These are phyloP conservation scores for Cladorrhinum sp. DNA, from an alignment of 2,329 filamentous ascomycete species.

Conservation along the genomic window DNA sequence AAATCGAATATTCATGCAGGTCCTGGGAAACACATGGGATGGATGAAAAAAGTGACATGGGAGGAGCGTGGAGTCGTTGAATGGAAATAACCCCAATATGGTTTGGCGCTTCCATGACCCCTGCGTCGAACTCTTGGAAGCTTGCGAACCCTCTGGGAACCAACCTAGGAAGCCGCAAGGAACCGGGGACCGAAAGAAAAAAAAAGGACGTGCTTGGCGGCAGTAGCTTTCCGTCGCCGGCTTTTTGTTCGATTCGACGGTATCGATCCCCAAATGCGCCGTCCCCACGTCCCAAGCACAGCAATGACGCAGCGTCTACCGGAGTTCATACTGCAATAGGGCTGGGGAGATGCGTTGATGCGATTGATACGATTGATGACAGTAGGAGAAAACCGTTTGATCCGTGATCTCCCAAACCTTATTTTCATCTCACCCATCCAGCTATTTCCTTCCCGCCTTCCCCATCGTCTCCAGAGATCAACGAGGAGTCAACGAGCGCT, in stretches of 20 bases:
- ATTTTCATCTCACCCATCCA: constrained; percentile 19
- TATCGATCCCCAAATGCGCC: neutral
- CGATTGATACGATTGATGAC: neutral
- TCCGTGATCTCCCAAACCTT: constrained; percentile 26
- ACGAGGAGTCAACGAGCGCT: neutral
- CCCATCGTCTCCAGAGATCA: too few species aligned
- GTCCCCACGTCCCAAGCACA: constrained; percentile 21
- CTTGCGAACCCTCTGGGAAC: neutral
- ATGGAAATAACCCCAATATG: constrained; percentile 10
- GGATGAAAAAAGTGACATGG: neutral
- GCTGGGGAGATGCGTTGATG: constrained; percentile 18
- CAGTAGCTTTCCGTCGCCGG: constrained; percentile 11
- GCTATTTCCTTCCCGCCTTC: too few species aligned
- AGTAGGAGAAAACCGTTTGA: constrained; percentile 16
- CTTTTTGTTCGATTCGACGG: neutral
- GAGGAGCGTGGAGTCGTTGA: neutral
- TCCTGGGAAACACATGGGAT: constrained; percentile 11
- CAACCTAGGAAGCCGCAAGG: constrained; percentile 20
- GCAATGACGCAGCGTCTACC: constrained; percentile 23
- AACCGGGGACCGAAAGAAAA: constrained; percentile 4
- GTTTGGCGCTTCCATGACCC: constrained; percentile 25
- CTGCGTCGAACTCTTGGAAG: constrained; percentile 26
- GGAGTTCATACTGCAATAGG: constrained; percentile 29
- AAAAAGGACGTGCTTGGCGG: constrained; percentile 14
- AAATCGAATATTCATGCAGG: constrained; percentile 20